phyloP scores from a whole-genome alignment of 305 asterid species.

The Stenogyne calaminthoides region DNA sequence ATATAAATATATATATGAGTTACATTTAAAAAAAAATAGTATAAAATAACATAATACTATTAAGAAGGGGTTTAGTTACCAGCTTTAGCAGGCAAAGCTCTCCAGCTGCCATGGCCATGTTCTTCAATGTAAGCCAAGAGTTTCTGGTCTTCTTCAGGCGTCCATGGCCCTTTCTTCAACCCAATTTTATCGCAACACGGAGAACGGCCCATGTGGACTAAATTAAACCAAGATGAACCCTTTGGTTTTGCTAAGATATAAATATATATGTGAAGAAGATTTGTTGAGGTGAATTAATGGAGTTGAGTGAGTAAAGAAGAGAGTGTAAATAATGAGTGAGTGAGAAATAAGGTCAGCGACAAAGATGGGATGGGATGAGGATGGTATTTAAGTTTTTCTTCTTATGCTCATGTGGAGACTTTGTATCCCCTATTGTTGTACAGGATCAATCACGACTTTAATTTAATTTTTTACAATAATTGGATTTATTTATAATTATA shows the following conservation, averaged over 20 bases:
- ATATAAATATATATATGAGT: neutral
- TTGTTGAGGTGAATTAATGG: slow-evolving; percentile 8
- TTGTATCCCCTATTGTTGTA: no score
- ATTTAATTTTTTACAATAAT: no score
- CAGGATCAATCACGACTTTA: no score
- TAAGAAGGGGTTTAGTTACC: slow-evolving; percentile 35
- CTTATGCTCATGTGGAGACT: neutral
- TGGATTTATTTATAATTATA: no score
- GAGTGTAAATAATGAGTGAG: slow-evolving; percentile 42
- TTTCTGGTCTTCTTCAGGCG: slow-evolving; percentile 91
- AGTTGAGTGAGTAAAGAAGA: slow-evolving; percentile 17
- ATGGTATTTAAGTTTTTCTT: slow-evolving; percentile 28
- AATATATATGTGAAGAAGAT: neutral
- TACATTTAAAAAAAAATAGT: no score
- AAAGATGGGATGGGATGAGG: slow-evolving; percentile 36
- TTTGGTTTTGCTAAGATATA: neutral
- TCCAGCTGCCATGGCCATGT: slow-evolving; percentile 97
- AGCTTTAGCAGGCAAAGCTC: slow-evolving; percentile 86
- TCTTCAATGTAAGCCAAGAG: slow-evolving; percentile 83
- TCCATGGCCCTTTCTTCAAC: slow-evolving; percentile 93
- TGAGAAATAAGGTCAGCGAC: slow-evolving; percentile 37
- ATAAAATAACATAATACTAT: no score
- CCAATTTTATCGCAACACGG: slow-evolving; percentile 91
- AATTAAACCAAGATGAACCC: neutral
- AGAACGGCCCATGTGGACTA: slow-evolving; percentile 70